A percentile compares a stretch with the other conserved stretches of the same genome.
Conservation (phyloP, 768 basidiomycete species). For the Lactarius akahatsu region DNA sequence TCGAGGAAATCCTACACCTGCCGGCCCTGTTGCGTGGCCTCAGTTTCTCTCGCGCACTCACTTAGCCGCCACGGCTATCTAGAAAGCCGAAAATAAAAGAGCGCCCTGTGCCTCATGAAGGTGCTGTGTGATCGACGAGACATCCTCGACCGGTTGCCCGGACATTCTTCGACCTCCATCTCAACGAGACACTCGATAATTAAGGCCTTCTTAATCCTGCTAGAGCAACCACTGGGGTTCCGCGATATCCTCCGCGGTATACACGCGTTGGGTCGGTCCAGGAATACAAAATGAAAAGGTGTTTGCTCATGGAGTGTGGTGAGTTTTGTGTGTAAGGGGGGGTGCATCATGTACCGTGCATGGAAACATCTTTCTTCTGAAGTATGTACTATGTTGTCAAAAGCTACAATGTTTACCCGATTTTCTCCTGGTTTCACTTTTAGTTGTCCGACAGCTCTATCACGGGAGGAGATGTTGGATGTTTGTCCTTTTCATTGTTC, state of each 20-base stretch:
- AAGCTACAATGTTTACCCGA: no score
- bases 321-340: no score
- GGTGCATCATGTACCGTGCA: no score
- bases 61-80: not conserved
- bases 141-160: not conserved
- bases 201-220: slow-evolving; percentile 9
- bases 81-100: not conserved
- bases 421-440: no score
- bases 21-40: not conserved
- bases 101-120: not conserved
- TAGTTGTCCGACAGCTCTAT: no score
- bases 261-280: no score
- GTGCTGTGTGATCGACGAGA: not conserved
- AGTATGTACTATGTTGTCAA: no score
- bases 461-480: no score
- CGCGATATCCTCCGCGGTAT: slow-evolving; percentile 16
- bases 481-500: no score
- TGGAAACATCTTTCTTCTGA: no score
- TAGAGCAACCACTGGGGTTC: not conserved
- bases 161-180: not conserved
- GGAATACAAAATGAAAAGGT: no score
- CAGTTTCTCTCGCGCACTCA: not conserved
- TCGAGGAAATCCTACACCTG: not conserved
- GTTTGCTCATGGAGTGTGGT: no score
- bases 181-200: not conserved